Base-by-base conservation (phyloP, 192 early-diverging fungal species). In the Entomortierella beljakovae region DNA sequence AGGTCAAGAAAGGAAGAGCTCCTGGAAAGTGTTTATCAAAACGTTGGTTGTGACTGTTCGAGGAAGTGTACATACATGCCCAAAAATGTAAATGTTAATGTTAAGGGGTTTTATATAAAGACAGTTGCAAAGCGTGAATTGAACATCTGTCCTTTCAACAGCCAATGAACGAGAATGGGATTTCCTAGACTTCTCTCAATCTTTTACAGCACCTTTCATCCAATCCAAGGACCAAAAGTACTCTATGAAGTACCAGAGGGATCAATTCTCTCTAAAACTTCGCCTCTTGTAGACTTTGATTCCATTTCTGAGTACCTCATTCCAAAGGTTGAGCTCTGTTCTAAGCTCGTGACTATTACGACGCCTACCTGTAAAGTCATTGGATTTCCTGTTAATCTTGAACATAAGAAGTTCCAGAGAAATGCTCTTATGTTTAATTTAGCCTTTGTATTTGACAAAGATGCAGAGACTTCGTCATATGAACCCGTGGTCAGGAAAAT, bases 391-490 rank as follows among this genome's bases (percentile, higher is more conserved):
- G 90, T 97, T 9, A 68, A 75, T 31, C 89, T 97, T n/a, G 80
- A 88, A 29, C 86, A 93, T 59, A 81, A 83, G 57, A 83, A 89
- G 49, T 94, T 96, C 64, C 80, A 83, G 55, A 84, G 98, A 25
- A 97, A 96, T 80, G 90, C 88, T 32, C 84, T 97, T 53, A 86
- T 95, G 29, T 99, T 97, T 84, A 99, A 99, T 81, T 84, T 97
- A 51, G 92, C 94, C 60, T 98, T 99, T 89, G 92, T 96, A 15
- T 98, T 99, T 86, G 94, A 96, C 55, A 89, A 88, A 43, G 80
- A 88, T 22, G 94, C 93, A 1, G 90, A 95, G 48, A 94, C 92
- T 31, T 84, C 82, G 33, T 90, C 90, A 42, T 98, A 95, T 60
- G 94, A 96, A 54, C 92, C 95, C 40, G 90, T 98, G 37, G 96